Evolutionary conservation across 1,284 basidiomycete species (phyloP), one percentile per base, ranked within the genome.

Genomic region (Leucoagaricus sp.): DNA sequence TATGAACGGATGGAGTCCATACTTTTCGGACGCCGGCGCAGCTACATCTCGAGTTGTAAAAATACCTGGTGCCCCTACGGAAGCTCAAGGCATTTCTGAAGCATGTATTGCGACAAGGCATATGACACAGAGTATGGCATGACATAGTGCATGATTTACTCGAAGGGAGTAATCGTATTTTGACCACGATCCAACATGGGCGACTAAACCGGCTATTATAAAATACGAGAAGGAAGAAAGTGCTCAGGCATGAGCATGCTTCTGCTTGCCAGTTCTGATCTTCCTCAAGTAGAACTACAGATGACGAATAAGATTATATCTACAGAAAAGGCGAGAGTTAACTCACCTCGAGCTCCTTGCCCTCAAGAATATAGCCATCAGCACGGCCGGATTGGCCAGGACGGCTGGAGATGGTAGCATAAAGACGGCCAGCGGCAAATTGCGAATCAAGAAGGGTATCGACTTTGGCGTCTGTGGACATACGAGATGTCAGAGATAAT

Each of bases 301-400:
- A 49, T 46, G 26, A 19, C 60, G 42, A 64, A 55, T 61, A 53
- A 23, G 8, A 2, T 53, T 57, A 44, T 58, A 44, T 58, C 41
- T 44, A 21, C 13, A 50, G 34, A 55, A 56, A 55, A 42, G 60
- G 50, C 59, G 45, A 52, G 51, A n/a, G 15, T 3, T 3, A 26
- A 25, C 80, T 53, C 67, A 94, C 93, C 83, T 97, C 94, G 59
- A 97, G 87, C 75, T 98, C 95, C 79, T 94, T 94, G 71, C 95
- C 95, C 82, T 98, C 95, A 56, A 98, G 86, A 63, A 98, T 82
- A 79, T 97, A 96, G 56, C 95, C 95, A 74, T 98, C 96, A 60
- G 90, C 87, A 64, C 95, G 93, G 47, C 95, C 95, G 56, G 87
- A 92, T 76, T 98, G 95, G 46, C 95, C 95, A 59, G 95, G 95